Evolutionary conservation across 306 rosid species (phyloP).

Genomic region (Vigna mungo): DNA sequence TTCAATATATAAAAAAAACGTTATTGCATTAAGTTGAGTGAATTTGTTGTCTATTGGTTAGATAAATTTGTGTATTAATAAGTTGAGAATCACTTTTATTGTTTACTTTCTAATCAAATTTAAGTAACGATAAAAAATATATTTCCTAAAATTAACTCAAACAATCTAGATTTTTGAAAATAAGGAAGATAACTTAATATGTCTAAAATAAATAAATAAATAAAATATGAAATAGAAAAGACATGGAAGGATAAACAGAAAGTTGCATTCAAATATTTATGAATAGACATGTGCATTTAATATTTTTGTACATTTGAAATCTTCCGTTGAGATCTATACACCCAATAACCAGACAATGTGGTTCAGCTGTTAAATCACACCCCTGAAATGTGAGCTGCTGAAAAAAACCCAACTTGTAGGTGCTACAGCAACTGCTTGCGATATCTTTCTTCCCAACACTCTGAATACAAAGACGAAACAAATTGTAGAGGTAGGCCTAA

Average conservation of each 20-base stretch:
- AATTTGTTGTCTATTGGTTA: no score
- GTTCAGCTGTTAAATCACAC: slow-evolving; percentile 40
- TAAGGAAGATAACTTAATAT: no score
- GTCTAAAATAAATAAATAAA: no score
- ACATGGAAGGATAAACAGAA: neutral
- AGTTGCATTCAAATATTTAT: slow-evolving; percentile 4
- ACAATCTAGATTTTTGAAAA: no score
- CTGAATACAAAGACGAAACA: slow-evolving; percentile 5
- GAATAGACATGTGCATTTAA: slow-evolving; percentile 35
- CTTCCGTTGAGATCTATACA: slow-evolving; percentile 38
- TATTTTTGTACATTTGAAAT: slow-evolving; percentile 51
- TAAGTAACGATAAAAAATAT: no score
- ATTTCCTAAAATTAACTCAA: no score
- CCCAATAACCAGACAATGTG: slow-evolving; percentile 20
- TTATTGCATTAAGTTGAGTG: no score
- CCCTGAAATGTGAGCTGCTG: slow-evolving; percentile 7
- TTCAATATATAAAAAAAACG: no score
- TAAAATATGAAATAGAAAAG: no score
- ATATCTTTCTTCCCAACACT: slow-evolving; percentile 28
- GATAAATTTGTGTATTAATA: no score
- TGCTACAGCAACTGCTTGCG: slow-evolving; percentile 35
- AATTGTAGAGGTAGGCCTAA: slow-evolving; percentile 30
- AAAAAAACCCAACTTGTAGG: slow-evolving; percentile 36
- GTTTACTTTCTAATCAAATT: no score
- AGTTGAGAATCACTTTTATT: no score